These are phyloP conservation scores for Vigna angularis DNA, from an alignment of 306 rosid species.

Conservation along the genomic window DNA sequence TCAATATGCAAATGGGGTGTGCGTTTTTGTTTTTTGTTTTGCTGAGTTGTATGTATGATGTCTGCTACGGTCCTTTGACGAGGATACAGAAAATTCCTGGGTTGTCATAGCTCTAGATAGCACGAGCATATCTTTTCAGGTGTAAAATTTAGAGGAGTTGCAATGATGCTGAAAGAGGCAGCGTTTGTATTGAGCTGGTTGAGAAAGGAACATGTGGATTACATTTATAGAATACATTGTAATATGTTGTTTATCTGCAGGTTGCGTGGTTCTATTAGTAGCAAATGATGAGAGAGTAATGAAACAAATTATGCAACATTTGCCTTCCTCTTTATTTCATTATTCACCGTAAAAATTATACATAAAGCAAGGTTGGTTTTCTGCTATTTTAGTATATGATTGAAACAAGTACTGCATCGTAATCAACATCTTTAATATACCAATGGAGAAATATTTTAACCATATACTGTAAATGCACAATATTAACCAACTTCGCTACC, in stretches of 20 bases:
- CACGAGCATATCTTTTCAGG: background rate
- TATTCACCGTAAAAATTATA: background rate
- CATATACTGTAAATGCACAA: background rate
- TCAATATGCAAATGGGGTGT: background rate
- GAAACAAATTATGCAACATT: conserved; percentile 3
- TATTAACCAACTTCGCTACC: background rate
- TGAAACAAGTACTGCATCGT: conserved; percentile 20
- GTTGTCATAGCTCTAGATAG: background rate
- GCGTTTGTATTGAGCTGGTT: background rate
- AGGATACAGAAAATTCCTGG: background rate
- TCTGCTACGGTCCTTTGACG: conserved; percentile 1
- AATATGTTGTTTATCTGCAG: conserved; percentile 16
- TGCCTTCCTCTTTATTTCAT: conserved; percentile 17
- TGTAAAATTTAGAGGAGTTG: background rate
- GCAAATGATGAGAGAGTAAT: background rate
- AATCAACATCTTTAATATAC: background rate
- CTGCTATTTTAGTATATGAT: background rate
- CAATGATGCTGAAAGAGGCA: background rate
- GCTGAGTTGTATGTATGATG: conserved; percentile 14
- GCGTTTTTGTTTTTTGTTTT: background rate
- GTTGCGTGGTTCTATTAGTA: background rate
- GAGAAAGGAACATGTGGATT: background rate
- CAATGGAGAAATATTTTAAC: background rate
- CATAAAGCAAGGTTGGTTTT: background rate
- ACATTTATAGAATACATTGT: background rate